Evolutionary conservation across 2,329 filamentous ascomycete species (phyloP).

Genomic region (Verticillium tricorpus): DNA sequence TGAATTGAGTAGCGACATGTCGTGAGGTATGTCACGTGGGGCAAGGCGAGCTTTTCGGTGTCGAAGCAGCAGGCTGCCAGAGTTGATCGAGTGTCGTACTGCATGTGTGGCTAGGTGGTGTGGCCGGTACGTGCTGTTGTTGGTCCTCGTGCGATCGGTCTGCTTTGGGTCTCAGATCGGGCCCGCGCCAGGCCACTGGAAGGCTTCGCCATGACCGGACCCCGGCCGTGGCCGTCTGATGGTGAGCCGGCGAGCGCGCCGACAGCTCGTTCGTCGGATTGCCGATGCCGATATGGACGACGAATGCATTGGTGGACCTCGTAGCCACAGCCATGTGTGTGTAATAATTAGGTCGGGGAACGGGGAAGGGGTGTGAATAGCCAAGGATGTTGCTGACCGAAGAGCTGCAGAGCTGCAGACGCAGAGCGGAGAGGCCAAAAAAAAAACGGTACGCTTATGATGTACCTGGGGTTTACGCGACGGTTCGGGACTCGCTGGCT

Average conservation of each 20-base stretch:
- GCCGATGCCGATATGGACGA: background rate
- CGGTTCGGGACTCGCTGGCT: background rate
- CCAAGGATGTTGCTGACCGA: background rate
- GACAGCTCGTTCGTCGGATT: background rate
- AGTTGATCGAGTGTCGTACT: background rate
- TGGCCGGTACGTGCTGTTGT: background rate
- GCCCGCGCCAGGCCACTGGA: background rate
- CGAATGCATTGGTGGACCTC: background rate
- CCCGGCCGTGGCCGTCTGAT: background rate
- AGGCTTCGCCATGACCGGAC: background rate
- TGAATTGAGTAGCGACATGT: background rate
- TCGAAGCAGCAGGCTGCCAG: background rate
- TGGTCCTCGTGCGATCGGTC: background rate
- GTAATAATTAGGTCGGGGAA: too few relatives aligned
- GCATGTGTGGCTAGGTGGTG: background rate
- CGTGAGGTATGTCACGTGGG: background rate
- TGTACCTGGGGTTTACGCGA: background rate
- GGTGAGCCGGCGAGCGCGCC: background rate
- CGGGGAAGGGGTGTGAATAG: too few relatives aligned
- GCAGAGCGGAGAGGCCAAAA: background rate
- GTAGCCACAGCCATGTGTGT: too few relatives aligned
- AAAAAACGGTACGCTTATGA: background rate
- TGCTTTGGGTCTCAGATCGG: background rate
- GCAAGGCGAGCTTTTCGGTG: background rate
- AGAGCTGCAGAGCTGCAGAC: background rate